These are phyloP conservation scores for Anthracocystis walkeri DNA, from an alignment of 1,284 basidiomycete species.

Conservation along the genomic window DNA sequence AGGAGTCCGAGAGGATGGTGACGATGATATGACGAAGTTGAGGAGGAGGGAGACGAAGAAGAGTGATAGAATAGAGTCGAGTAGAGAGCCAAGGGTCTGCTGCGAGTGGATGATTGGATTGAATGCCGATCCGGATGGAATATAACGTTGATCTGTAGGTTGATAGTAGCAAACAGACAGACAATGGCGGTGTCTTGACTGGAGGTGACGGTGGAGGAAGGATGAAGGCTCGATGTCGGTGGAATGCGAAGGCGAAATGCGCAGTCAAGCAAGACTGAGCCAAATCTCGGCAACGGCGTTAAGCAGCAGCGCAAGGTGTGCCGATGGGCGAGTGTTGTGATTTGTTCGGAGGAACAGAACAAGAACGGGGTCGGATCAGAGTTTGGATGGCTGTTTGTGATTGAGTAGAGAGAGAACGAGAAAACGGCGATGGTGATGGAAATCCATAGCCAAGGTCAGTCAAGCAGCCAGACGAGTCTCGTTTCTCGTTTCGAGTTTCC, in stretches of 20 bases:
- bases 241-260: constrained; percentile 9
- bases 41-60: not conserved
- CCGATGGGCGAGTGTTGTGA: not conserved
- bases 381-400: not conserved
- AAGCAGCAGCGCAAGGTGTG: not conserved
- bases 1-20: not conserved
- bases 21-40: constrained; percentile 5
- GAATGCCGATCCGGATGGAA: not conserved
- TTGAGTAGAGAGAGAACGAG: not conserved
- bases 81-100: not conserved
- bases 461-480: not conserved
- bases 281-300: constrained; percentile 22
- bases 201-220: not conserved
- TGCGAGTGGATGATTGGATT: not conserved
- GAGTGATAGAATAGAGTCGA: not conserved
- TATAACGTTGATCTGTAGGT: not conserved
- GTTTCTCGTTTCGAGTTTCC: constrained; percentile 18
- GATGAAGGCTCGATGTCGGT: constrained; percentile 18
- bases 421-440: constrained; percentile 17
- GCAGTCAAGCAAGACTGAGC: constrained; percentile 2
- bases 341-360: not conserved
- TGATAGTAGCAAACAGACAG: not conserved
- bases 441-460: not conserved
- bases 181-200: not conserved
- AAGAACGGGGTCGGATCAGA: constrained; percentile 12